A percentile compares a stretch with the other conserved stretches of the same genome.
phyloP scores from a whole-genome alignment of 1,284 basidiomycete genomes.

The Sporisorium reilianum region DNA sequence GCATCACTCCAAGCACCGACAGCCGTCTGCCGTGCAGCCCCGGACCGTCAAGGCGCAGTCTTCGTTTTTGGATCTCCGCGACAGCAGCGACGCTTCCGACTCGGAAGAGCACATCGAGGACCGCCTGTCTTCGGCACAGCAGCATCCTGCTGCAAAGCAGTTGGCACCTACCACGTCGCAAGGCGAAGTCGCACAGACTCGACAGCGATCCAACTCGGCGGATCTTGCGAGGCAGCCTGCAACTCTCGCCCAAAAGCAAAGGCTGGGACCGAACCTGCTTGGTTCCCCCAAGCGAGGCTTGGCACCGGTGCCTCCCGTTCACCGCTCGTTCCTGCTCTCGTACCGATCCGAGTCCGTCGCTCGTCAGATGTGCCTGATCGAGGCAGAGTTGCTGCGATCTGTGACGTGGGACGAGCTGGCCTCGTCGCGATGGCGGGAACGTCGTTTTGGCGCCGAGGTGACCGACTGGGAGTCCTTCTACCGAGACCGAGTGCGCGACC shows the following conservation, averaged over 20 bases:
- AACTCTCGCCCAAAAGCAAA: not conserved
- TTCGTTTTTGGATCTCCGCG: slow-evolving; percentile 35
- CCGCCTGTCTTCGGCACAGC: not conserved
- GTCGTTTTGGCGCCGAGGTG: slow-evolving; percentile 73
- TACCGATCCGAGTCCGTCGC: slow-evolving; percentile 76
- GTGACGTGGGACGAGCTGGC: slow-evolving; percentile 87
- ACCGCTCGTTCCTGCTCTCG: slow-evolving; percentile 60
- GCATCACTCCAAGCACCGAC: not conserved
- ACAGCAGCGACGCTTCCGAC: slow-evolving; percentile 30
- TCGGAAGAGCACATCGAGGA: slow-evolving; percentile 3
- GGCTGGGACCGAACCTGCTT: not conserved
- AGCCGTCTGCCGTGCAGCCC: slow-evolving; percentile 2
- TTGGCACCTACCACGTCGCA: not conserved
- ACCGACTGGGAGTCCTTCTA: slow-evolving; percentile 86
- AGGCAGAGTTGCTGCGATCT: slow-evolving; percentile 83
- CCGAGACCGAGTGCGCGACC: slow-evolving; percentile 79
- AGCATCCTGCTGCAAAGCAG: slow-evolving; percentile 3
- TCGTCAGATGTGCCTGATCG: slow-evolving; percentile 86
- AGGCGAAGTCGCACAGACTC: not conserved
- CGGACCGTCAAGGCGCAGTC: slow-evolving; percentile 14
- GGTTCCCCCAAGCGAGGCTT: slow-evolving; percentile 16
- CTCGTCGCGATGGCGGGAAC: slow-evolving; percentile 71
- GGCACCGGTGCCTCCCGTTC: slow-evolving; percentile 41
- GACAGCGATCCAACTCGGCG: not conserved
- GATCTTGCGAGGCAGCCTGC: not conserved